Conservation (phyloP, 768 basidiomycete species). For the Pulveroboletus ravenelii region DNA sequence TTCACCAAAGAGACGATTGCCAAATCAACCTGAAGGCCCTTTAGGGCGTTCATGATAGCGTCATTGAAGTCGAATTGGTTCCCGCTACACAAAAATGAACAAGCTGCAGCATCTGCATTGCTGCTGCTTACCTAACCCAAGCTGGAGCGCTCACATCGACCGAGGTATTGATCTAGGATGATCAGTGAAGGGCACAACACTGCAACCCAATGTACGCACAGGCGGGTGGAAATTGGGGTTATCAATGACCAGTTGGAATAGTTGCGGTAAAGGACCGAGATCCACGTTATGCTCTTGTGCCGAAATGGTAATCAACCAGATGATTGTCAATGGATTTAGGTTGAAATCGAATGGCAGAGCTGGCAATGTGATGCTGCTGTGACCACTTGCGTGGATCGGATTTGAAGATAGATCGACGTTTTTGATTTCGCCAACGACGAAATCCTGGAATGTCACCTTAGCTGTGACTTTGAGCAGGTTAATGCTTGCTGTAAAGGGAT, state of each 20-base stretch:
- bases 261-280: conserved; percentile 50
- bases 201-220: conserved; percentile 30
- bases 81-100: conserved; percentile 39
- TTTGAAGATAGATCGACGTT: conserved; percentile 50
- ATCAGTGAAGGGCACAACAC: not conserved
- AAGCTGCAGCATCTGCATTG: not conserved
- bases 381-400: conserved; percentile 58
- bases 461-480: conserved; percentile 54
- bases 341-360: conserved; percentile 60
- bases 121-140: conserved; percentile 50
- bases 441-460: conserved; percentile 48
- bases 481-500: conserved; percentile 74
- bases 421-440: conserved; percentile 55
- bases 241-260: conserved; percentile 51
- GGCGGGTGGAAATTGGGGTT: conserved; percentile 50
- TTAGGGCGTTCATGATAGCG: conserved; percentile 58
- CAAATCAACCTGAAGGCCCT: conserved; percentile 55
- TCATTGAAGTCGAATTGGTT: conserved; percentile 57
- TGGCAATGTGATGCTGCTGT: conserved; percentile 53
- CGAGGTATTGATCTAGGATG: conserved; percentile 46
- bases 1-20: conserved; percentile 47
- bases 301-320: conserved; percentile 47
- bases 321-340: conserved; percentile 54
- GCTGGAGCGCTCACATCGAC: conserved; percentile 50
- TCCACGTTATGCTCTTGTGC: conserved; percentile 52